These are phyloP conservation scores for Ophiosphaerella herpotricha DNA, from an alignment of 2,329 filamentous ascomycete species.

Conservation along the genomic window DNA sequence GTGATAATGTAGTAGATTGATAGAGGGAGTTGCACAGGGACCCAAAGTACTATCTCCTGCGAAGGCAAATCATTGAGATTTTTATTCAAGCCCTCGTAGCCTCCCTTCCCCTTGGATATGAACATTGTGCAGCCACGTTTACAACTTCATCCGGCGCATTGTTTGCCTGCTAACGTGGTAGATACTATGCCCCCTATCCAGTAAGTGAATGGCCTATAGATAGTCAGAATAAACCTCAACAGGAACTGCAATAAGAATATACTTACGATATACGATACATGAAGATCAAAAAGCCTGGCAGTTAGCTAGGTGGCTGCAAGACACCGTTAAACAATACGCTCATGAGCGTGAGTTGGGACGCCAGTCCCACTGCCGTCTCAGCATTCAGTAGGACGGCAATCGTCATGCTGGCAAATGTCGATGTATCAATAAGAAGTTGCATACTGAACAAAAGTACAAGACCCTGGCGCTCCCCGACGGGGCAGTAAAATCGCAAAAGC, in stretches of 20 bases:
- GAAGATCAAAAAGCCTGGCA: constrained; percentile 77
- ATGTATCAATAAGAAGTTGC: constrained; percentile 72
- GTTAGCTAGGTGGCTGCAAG: constrained; percentile 59
- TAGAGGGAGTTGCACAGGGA: not conserved
- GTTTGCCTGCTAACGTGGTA: constrained; percentile 46
- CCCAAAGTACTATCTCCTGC: not conserved
- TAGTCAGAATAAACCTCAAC: too few relatives aligned
- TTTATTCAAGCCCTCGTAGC: constrained; percentile 1
- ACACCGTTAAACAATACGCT: constrained; percentile 57
- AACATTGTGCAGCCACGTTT: constrained; percentile 20
- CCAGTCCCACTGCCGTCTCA: constrained; percentile 69
- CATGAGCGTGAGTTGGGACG: constrained; percentile 62
- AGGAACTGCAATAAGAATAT: not conserved
- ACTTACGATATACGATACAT: constrained; percentile 67
- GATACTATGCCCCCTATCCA: constrained; percentile 52
- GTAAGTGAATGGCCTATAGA: constrained; percentile 64
- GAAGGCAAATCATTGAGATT: too few relatives aligned
- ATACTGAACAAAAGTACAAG: constrained; percentile 69
- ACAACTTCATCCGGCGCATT: constrained; percentile 13
- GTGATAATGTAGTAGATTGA: not conserved
- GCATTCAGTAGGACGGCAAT: constrained; percentile 72
- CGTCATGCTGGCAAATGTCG: constrained; percentile 73
- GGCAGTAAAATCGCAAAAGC: constrained; percentile 72
- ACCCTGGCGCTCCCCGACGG: constrained; percentile 54
- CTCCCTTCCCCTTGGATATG: constrained; percentile 22